Percentiles rank a stretch among this genome's conserved stretches.
Evolutionary conservation across 306 rosid species (phyloP).

Genomic region (Quercus glauca): DNA sequence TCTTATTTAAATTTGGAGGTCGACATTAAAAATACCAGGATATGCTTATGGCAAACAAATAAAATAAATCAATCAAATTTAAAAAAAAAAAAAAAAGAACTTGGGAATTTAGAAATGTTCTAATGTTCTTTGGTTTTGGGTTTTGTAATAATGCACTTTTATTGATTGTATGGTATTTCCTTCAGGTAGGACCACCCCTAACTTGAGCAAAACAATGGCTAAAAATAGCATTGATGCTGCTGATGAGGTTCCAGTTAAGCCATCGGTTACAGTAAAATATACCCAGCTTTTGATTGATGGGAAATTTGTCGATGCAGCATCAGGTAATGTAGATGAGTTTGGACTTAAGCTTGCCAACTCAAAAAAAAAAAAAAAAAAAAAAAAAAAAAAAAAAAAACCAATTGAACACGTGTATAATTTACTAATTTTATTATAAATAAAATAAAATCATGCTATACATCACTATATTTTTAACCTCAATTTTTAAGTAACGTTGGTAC

Average conservation of each 20-base stretch:
- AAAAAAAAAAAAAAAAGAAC: background rate
- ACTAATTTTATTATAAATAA: too few relatives aligned
- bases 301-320: constrained; percentile 74
- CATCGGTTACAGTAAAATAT: constrained; percentile 44
- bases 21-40: too few relatives aligned
- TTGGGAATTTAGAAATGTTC: background rate
- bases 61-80: too few relatives aligned
- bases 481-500: too few relatives aligned
- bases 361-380: too few relatives aligned
- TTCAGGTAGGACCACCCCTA: constrained; percentile 46
- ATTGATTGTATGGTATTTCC: background rate
- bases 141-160: background rate
- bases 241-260: constrained; percentile 58
- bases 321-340: constrained; percentile 40
- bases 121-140: background rate
- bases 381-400: too few relatives aligned
- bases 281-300: constrained; percentile 77
- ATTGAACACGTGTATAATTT: too few relatives aligned
- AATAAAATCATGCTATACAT: too few relatives aligned
- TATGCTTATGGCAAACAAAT: background rate
- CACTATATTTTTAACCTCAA: background rate
- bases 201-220: constrained; percentile 24
- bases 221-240: constrained; percentile 62
- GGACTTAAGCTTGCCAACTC: too few relatives aligned
- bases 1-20: too few relatives aligned